These are phyloP conservation scores for Nematodospora valgi DNA, from an alignment of 805 yeast genomes.

Conservation along the genomic window DNA sequence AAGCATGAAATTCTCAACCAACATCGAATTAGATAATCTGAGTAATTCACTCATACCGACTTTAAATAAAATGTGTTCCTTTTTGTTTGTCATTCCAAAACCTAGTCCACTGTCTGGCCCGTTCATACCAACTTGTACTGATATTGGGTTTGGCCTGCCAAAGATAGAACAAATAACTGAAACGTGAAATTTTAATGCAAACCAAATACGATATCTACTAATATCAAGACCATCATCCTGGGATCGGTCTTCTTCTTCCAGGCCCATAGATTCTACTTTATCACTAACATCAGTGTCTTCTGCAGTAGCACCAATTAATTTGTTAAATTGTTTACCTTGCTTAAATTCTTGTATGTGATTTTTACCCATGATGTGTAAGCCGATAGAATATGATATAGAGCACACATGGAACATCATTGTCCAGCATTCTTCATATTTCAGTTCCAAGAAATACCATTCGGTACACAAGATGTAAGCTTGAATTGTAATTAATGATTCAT, in stretches of 20 bases:
- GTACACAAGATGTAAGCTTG: slow-evolving; percentile 50
- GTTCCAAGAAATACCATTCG: slow-evolving; percentile 48
- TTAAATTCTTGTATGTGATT: slow-evolving; percentile 9
- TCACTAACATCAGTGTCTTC: slow-evolving; percentile 11
- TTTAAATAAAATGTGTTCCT: slow-evolving; percentile 34
- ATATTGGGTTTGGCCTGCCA: slow-evolving; percentile 55
- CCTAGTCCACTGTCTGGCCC: slow-evolving; percentile 2
- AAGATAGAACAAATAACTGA: slow-evolving; percentile 45
- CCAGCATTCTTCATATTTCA: slow-evolving; percentile 52
- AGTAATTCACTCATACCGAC: slow-evolving; percentile 50
- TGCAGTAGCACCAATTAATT: slow-evolving; percentile 6
- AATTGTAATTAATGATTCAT: slow-evolving; percentile 47
- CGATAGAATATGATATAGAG: slow-evolving; percentile 49
- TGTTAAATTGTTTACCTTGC: slow-evolving; percentile 2
- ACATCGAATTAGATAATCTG: slow-evolving; percentile 45
- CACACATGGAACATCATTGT: slow-evolving; percentile 47
- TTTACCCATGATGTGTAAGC: slow-evolving; percentile 45
- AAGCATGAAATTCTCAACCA: slow-evolving; percentile 50
- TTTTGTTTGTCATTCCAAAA: slow-evolving; percentile 12
- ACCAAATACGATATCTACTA: slow-evolving; percentile 45
- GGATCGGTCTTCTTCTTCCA: slow-evolving; percentile 4
- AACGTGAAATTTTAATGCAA: slow-evolving; percentile 47
- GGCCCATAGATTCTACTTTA: slow-evolving; percentile 11
- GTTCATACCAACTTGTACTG: slow-evolving; percentile 33
- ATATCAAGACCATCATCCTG: slow-evolving; percentile 34